Conservation (phyloP, 768 basidiomycete species). For the Calocera viscosa region DNA sequence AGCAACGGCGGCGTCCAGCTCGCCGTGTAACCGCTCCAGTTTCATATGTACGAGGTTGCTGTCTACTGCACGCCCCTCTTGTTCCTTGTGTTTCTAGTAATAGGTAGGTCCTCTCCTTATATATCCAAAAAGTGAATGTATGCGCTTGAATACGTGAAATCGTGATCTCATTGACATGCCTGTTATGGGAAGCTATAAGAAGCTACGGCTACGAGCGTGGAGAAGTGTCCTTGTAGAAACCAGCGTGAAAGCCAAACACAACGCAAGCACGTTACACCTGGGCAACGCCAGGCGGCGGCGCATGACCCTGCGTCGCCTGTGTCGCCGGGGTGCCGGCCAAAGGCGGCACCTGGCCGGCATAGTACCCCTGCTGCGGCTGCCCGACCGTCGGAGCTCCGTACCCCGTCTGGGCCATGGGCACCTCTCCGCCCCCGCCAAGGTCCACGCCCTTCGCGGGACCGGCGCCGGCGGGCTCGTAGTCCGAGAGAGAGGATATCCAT, state of each 20-base stretch:
- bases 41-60: background rate
- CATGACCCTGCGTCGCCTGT: background rate
- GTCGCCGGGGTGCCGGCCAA: background rate
- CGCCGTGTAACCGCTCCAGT: background rate
- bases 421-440: background rate
- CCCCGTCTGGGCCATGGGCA: background rate
- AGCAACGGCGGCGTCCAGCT: background rate
- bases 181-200: background rate
- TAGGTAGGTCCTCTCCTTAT: background rate
- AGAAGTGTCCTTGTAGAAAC: background rate
- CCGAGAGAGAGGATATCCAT: background rate
- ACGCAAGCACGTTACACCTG: background rate
- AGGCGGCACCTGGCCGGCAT: background rate
- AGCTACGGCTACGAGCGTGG: background rate
- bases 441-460: background rate
- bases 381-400: background rate
- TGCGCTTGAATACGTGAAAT: background rate
- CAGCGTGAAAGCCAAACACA: background rate
- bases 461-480: background rate
- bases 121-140: background rate
- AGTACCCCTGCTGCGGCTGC: background rate
- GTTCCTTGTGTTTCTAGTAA: background rate
- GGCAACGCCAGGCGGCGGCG: background rate
- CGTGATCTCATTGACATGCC: background rate
- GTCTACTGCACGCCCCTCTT: background rate